phyloP scores from a whole-genome alignment of 176 grass and related monocot genomes.

The Puya raimondii region DNA sequence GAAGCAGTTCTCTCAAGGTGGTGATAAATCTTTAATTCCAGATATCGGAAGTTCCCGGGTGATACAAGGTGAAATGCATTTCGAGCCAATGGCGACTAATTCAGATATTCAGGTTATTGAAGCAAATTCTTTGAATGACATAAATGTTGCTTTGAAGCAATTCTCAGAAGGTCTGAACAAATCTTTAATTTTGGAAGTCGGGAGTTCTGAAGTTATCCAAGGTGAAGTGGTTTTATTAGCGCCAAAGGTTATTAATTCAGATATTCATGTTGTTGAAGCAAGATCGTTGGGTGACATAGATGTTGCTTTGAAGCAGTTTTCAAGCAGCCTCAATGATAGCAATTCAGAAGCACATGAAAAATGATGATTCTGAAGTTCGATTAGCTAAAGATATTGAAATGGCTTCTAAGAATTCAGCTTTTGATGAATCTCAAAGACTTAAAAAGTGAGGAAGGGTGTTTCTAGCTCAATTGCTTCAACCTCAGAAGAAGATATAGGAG shows the following conservation, averaged over 20 bases:
- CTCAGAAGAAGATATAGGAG: neutral
- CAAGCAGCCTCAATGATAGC: neutral
- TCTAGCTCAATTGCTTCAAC: neutral
- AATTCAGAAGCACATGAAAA: neutral
- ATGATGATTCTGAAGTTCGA: slow-evolving; percentile 2
- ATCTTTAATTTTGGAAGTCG: too few species aligned
- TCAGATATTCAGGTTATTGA: slow-evolving; percentile 16
- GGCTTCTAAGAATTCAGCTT: neutral
- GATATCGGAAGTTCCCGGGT: neutral
- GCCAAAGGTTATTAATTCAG: slow-evolving; percentile 8
- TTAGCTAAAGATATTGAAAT: slow-evolving; percentile 16
- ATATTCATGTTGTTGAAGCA: neutral
- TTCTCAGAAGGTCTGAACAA: too few species aligned
- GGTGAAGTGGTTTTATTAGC: too few species aligned
- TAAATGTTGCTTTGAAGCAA: too few species aligned
- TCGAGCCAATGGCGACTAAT: too few species aligned
- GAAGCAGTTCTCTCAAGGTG: slow-evolving; percentile 17
- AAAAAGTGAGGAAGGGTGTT: neutral
- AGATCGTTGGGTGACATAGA: slow-evolving; percentile 5
- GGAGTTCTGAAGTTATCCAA: too few species aligned
- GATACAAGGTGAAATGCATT: neutral
- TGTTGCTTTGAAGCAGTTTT: slow-evolving; percentile 7
- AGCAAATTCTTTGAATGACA: neutral
- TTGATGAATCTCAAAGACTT: neutral
- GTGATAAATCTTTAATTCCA: neutral